phyloP scores from a whole-genome alignment of 1,284 basidiomycete species.

The Ganoderma boninense region DNA sequence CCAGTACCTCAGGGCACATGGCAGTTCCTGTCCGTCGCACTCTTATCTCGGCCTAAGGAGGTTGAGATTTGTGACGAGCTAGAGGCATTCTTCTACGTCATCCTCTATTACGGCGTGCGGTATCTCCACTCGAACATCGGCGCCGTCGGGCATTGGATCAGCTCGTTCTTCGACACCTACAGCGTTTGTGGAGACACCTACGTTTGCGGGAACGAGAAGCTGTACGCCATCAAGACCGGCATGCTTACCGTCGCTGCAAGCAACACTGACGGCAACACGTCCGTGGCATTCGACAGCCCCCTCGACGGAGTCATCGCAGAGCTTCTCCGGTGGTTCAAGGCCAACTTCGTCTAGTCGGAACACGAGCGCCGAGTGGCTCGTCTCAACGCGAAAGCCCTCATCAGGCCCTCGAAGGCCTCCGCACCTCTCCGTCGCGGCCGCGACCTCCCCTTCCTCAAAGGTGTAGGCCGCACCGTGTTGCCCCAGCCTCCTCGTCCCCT shows the following conservation, averaged over 20 bases:
- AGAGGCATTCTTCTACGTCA: constrained; percentile 15
- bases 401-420: background rate
- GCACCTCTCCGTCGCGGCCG: background rate
- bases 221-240: background rate
- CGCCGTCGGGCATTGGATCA: background rate
- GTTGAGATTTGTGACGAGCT: constrained; percentile 11
- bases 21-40: constrained; percentile 11
- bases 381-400: background rate
- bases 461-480: background rate
- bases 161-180: constrained; percentile 8
- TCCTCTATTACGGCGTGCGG: constrained; percentile 2
- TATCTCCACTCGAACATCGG: background rate
- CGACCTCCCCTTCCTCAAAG: background rate
- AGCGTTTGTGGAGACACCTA: background rate
- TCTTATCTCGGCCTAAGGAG: background rate
- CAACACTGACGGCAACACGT: background rate
- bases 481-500: background rate
- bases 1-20: constrained; percentile 11
- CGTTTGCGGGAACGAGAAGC: constrained; percentile 3
- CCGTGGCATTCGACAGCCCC: background rate
- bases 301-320: background rate
- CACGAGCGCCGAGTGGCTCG: background rate
- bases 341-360: background rate
- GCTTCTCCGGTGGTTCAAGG: constrained; percentile 8
- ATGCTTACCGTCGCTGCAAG: background rate